Conservation (phyloP, 208 protist species). For the Zelonia costaricensis region DNA sequence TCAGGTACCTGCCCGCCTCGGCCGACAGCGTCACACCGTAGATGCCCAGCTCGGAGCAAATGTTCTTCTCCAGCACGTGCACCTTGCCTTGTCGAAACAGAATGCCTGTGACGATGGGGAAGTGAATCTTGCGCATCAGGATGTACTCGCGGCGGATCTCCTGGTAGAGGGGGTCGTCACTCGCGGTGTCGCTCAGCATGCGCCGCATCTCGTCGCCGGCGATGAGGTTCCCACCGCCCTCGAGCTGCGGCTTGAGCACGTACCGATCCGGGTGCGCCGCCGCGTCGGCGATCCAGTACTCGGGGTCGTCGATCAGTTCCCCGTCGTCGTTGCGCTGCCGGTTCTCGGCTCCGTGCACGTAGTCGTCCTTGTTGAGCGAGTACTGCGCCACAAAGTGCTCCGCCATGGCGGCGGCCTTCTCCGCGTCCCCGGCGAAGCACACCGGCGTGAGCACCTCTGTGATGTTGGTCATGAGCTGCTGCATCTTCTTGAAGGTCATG, state of each 20-base stretch:
- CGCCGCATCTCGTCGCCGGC: slow-evolving; percentile 70
- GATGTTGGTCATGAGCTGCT: slow-evolving; percentile 90
- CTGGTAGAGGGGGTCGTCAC: slow-evolving; percentile 34
- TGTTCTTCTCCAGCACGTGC: slow-evolving; percentile 47
- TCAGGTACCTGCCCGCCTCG: slow-evolving; percentile 14
- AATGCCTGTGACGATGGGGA: slow-evolving; percentile 41
- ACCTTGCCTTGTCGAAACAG: slow-evolving; percentile 64
- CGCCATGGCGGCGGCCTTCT: slow-evolving; percentile 43
- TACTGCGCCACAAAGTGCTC: slow-evolving; percentile 89
- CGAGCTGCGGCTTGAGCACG: slow-evolving; percentile 96
- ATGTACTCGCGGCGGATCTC: slow-evolving; percentile 86
- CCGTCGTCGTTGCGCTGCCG: slow-evolving; percentile 13
- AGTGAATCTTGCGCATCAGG: slow-evolving; percentile 90
- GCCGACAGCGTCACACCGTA: slow-evolving; percentile 77
- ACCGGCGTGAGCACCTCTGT: slow-evolving; percentile 62
- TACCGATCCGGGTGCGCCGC: slow-evolving; percentile 72
- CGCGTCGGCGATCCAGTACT: slow-evolving; percentile 70
- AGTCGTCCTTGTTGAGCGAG: slow-evolving; percentile 80
- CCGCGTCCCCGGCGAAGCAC: slow-evolving; percentile 53
- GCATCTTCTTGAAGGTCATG: slow-evolving; percentile 95
- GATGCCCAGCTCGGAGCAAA: slow-evolving; percentile 90
- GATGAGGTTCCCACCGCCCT: slow-evolving; percentile 95
- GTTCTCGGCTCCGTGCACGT: slow-evolving; percentile 20
- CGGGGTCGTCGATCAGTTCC: slow-evolving; percentile 26
- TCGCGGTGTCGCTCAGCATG: slow-evolving; percentile 36